A percentile compares a stretch with the other conserved stretches of the same genome.
Conservation (phyloP, 805 yeast genomes). For the Priceomyces castillae region DNA sequence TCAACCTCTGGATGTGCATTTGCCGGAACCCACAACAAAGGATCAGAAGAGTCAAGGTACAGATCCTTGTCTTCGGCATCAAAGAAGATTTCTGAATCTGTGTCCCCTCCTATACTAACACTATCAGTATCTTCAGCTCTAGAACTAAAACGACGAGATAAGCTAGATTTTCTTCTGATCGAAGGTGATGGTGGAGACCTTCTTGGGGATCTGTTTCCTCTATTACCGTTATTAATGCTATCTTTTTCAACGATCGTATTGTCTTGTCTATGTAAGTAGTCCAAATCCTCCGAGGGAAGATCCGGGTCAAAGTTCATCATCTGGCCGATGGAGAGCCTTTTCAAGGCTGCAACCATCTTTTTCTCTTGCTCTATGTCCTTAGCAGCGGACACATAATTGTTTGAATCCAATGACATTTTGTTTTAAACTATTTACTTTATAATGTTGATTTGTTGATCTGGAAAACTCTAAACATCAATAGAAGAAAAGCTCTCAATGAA, state of each 20-base stretch:
- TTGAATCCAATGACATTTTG: conserved; percentile 4
- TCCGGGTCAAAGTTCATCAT: conserved; percentile 67
- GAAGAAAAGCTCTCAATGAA: neutral
- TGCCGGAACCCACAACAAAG: conserved; percentile 93
- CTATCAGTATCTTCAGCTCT: conserved; percentile 7
- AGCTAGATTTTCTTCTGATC: neutral
- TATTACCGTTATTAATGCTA: conserved; percentile 10
- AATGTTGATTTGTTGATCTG: neutral
- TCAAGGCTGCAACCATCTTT: conserved; percentile 68
- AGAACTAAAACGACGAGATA: conserved; percentile 3
- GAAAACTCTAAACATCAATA: neutral
- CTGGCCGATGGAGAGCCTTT: conserved; percentile 69
- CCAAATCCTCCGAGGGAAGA: conserved; percentile 46
- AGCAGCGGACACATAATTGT: conserved; percentile 53
- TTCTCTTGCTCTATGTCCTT: conserved; percentile 74
- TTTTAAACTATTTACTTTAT: neutral
- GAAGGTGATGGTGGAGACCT: conserved; percentile 10
- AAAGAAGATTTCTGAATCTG: conserved; percentile 15
- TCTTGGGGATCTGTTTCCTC: neutral
- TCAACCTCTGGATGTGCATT: conserved; percentile 91
- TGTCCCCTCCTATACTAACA: conserved; percentile 18
- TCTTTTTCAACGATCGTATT: conserved; percentile 3
- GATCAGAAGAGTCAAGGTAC: conserved; percentile 32
- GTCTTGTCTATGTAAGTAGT: conserved; percentile 12
- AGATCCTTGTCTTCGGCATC: conserved; percentile 20